Evolutionary conservation across 208 protist species (phyloP).

Genomic region (Balamuthia mandrillaris): DNA sequence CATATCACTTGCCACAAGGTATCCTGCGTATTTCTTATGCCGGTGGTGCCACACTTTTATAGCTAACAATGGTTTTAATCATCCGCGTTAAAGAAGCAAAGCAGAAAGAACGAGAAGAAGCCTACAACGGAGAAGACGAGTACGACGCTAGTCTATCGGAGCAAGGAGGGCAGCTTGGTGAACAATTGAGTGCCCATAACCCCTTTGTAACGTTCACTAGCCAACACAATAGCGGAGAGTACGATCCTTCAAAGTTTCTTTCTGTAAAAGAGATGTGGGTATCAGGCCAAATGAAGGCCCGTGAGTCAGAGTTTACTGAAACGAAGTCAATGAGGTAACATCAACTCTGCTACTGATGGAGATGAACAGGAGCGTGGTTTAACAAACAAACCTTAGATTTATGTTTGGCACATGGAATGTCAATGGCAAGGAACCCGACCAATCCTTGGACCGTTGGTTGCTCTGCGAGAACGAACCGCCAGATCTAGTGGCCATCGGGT

Average conservation of each 20-base stretch:
- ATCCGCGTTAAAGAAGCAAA: neutral
- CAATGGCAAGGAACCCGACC: constrained; percentile 61
- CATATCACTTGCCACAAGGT: too few relatives aligned
- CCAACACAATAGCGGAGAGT: constrained; percentile 13
- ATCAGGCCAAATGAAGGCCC: constrained; percentile 1
- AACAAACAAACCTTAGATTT: neutral
- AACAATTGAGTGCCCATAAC: neutral
- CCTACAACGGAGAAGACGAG: neutral
- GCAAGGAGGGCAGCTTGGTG: neutral
- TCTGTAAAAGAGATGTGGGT: constrained; percentile 38
- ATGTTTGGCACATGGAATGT: constrained; percentile 66
- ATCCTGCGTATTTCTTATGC: too few relatives aligned
- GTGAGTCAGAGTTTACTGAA: neutral
- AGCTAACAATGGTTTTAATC: neutral
- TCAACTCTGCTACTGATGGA: neutral
- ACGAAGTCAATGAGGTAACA: constrained; percentile 12
- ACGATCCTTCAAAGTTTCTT: constrained; percentile 34
- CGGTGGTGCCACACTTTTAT: neutral
- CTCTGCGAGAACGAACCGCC: neutral
- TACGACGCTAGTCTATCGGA: neutral
- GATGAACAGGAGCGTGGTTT: neutral
- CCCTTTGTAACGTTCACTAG: neutral
- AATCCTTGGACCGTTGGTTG: constrained; percentile 49
- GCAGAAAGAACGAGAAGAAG: neutral
- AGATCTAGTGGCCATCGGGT: constrained; percentile 65